These are phyloP conservation scores for Cochlearia excelsa DNA, from an alignment of 345 rosid species.

Conservation along the genomic window DNA sequence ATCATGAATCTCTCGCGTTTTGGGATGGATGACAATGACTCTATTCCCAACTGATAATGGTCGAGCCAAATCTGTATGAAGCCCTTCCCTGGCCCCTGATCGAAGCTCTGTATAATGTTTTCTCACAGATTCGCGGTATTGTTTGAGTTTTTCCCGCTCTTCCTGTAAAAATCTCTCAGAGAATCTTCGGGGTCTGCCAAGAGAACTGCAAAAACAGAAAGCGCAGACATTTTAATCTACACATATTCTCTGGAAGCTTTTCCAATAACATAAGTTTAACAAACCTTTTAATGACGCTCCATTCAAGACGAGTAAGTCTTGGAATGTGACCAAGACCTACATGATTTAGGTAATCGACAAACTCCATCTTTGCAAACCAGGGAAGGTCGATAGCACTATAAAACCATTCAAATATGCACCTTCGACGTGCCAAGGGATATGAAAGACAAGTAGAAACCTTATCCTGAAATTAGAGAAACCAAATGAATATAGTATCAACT, in stretches of 20 bases:
- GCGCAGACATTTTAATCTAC: constrained; percentile 7
- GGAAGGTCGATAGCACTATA: constrained; percentile 92
- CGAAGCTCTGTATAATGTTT: constrained; percentile 78
- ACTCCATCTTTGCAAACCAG: constrained; percentile 98
- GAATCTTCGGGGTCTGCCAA: constrained; percentile 95
- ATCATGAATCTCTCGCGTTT: constrained; percentile 77
- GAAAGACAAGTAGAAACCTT: constrained; percentile 62
- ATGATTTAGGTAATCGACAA: constrained; percentile 86
- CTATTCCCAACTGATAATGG: constrained; percentile 89
- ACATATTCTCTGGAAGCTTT: constrained; percentile 8
- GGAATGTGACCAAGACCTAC: constrained; percentile 95
- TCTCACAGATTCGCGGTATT: constrained; percentile 87
- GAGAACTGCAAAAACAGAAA: constrained; percentile 62
- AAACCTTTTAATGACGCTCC: constrained; percentile 97
- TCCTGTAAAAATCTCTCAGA: constrained; percentile 76
- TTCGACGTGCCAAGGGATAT: constrained; percentile 61
- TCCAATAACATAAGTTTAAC: constrained; percentile 14
- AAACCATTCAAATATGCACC: constrained; percentile 95
- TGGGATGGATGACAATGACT: constrained; percentile 83
- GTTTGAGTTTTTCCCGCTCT: constrained; percentile 83
- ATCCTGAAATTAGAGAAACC: constrained; percentile 52
- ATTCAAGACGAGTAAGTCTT: constrained; percentile 89
- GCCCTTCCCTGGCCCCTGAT: constrained; percentile 78
- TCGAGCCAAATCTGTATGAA: constrained; percentile 84
- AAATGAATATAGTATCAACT: constrained; percentile 14